Conservation (phyloP, 352 stramenopile genomes). For the Phytophthora chlamydospora region DNA sequence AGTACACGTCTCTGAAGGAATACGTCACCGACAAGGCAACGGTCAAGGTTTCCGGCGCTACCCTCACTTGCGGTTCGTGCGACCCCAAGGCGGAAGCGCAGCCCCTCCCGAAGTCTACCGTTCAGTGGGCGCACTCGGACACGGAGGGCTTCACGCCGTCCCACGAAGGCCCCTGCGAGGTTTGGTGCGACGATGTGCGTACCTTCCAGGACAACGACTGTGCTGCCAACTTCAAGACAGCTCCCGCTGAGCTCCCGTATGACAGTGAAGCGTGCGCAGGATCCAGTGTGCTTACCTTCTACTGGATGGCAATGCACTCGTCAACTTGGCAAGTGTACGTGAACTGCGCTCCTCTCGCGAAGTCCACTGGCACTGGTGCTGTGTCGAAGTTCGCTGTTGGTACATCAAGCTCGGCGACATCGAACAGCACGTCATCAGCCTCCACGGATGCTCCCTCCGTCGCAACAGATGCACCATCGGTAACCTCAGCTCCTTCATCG, state of each 20-base stretch:
- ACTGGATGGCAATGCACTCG: conserved; percentile 50
- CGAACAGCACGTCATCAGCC: conserved; percentile 24
- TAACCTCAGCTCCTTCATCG: conserved; percentile 4
- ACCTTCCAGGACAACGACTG: conserved; percentile 27
- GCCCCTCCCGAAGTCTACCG: conserved; percentile 19
- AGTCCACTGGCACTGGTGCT: conserved; percentile 18
- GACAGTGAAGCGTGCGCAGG: conserved; percentile 32
- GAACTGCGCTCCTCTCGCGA: conserved; percentile 29
- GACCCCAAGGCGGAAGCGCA: conserved; percentile 25
- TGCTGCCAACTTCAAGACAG: conserved; percentile 28
- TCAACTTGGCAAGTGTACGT: conserved; percentile 51
- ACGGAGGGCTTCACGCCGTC: conserved; percentile 36
- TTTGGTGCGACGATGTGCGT: conserved; percentile 45
- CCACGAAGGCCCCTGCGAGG: conserved; percentile 49
- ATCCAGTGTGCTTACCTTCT: conserved; percentile 37
- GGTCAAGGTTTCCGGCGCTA: conserved; percentile 26
- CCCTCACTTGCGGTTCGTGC: conserved; percentile 25
- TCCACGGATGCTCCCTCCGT: conserved; percentile 12
- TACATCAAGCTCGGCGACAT: conserved; percentile 12
- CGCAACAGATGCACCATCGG: conserved; percentile 8
- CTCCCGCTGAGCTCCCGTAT: conserved; percentile 41
- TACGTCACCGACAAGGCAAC: conserved; percentile 26
- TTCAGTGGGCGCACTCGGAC: conserved; percentile 32
- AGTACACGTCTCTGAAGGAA: conserved; percentile 31
- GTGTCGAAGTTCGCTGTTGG: conserved; percentile 30